phyloP scores from a whole-genome alignment of 1,139 yeast species.

The Yamadazyma friedrichii region DNA sequence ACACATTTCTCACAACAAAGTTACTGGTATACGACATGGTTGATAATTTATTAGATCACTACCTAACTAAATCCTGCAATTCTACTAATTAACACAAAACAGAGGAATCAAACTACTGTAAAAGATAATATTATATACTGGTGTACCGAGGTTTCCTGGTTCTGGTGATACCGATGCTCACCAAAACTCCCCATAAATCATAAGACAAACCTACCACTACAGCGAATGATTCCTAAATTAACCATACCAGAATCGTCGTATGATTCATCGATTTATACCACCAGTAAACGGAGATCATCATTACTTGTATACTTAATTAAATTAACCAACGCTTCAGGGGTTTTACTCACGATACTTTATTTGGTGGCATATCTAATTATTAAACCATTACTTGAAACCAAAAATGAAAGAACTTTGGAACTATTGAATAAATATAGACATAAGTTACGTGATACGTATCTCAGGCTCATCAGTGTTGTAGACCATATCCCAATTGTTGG shows the following conservation, averaged over 20 bases:
- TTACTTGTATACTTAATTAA: slow-evolving; percentile 29
- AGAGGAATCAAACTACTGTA: too few relatives aligned
- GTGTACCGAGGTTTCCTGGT: not conserved
- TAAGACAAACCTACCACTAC: not conserved
- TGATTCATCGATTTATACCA: slow-evolving; percentile 28
- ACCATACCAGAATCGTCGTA: slow-evolving; percentile 47
- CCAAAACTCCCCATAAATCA: slow-evolving; percentile 1
- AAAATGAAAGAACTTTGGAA: slow-evolving; percentile 31
- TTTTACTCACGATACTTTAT: slow-evolving; percentile 29
- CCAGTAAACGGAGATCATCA: slow-evolving; percentile 23
- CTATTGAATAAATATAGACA: slow-evolving; percentile 33
- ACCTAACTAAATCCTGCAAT: too few relatives aligned
- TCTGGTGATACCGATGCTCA: not conserved
- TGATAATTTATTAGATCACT: too few relatives aligned
- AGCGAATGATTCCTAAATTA: slow-evolving; percentile 27
- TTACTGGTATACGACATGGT: too few relatives aligned
- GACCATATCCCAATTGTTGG: slow-evolving; percentile 43
- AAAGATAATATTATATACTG: too few relatives aligned
- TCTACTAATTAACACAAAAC: too few relatives aligned
- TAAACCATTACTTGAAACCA: slow-evolving; percentile 37
- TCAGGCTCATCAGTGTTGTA: slow-evolving; percentile 34
- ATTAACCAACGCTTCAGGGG: slow-evolving; percentile 38
- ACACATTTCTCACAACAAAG: too few relatives aligned
- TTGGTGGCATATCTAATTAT: slow-evolving; percentile 32
- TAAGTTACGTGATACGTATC: slow-evolving; percentile 36